Base-by-base conservation (phyloP, 495 filamentous ascomycete genomes). In the Cryomyces antarcticus region DNA sequence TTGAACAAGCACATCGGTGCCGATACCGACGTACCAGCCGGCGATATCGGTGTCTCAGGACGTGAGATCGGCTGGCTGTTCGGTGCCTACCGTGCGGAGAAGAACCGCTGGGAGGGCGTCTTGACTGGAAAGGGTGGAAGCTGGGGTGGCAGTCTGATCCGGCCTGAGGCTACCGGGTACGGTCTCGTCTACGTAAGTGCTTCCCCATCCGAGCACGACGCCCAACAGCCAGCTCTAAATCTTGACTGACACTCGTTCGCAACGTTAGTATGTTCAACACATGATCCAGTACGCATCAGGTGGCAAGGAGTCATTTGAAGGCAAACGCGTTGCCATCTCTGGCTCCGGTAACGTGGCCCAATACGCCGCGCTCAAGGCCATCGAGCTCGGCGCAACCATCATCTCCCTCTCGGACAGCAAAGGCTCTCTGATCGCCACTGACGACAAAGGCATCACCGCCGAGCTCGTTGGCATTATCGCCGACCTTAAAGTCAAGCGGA, bases 311-410 rank as follows among this genome's bases (percentile, higher is more conserved):
- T 73, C 71, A 52, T 92, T 93, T 72, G 63, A 70, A 41, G 89
- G 86, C 59, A 96, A 96, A 71, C 79, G 77, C 37, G 89, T 97
- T 45, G 84, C 87, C 58, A 80, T 97, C 66, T 94, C 89, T 37
- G 89, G 89, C 43, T 96, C 89, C 48, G 89, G 89, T 45, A 97
- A 97, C 67, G 89, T 97, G 41, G 89, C 89, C 40, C 89, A 97
- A 69, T 96, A 87, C 70, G 86, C 89, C 13, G 89, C 89, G 6
- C 78, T 97, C 47, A 97, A 97, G 69, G 78, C 74, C 62, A 86
- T 95, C 57, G 88, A 97, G 70, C 82, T 95, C 48, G 89, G 89
- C 49, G 89, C 78, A 42, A 89, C 70, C 46, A 80, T 97, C 45
- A 68, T 95, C 57, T 93, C 89, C 13, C 80, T 97, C 47, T 95